Evolutionary conservation across 495 filamentous ascomycete species (phyloP).

Genomic region (Talaromyces ruber): DNA sequence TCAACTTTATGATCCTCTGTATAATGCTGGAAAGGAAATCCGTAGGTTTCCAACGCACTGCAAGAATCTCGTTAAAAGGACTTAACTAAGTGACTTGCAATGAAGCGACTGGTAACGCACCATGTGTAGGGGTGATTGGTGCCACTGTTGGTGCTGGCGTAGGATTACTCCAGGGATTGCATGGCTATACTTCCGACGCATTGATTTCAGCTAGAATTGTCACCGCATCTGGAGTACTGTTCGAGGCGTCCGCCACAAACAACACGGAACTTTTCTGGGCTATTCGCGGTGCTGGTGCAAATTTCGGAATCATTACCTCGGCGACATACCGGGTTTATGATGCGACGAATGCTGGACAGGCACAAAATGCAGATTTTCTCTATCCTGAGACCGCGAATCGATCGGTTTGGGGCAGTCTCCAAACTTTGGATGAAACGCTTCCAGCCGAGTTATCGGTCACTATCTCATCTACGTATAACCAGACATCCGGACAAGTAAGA

Average conservation of each 20-base stretch:
- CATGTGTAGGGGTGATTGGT: conserved; percentile 23
- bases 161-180: conserved; percentile 21
- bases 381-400: conserved; percentile 13
- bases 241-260: conserved; percentile 19
- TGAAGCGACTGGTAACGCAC: conserved; percentile 15
- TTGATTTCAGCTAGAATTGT: conserved; percentile 23
- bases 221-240: conserved; percentile 19
- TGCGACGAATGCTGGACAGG: conserved; percentile 15
- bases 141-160: conserved; percentile 32
- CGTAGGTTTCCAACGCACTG: conserved; percentile 13
- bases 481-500: conserved; percentile 4
- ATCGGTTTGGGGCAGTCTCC: conserved; percentile 16
- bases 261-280: conserved; percentile 34
- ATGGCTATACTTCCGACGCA: conserved; percentile 27
- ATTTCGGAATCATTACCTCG: conserved; percentile 40
- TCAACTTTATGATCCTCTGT: conserved; percentile 15
- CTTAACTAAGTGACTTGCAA: neutral
- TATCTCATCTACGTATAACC: neutral
- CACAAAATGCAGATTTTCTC: conserved; percentile 18
- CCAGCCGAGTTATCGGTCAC: conserved; percentile 14
- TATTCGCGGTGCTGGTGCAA: conserved; percentile 29
- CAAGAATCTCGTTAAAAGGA: neutral
- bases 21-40: conserved; percentile 19
- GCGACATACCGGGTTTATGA: conserved; percentile 24
- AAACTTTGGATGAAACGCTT: conserved; percentile 13